Percentiles rank a stretch among this genome's conserved stretches.
Conservation (phyloP, 73 alveolate genomes). For the Uronychia setigera region DNA sequence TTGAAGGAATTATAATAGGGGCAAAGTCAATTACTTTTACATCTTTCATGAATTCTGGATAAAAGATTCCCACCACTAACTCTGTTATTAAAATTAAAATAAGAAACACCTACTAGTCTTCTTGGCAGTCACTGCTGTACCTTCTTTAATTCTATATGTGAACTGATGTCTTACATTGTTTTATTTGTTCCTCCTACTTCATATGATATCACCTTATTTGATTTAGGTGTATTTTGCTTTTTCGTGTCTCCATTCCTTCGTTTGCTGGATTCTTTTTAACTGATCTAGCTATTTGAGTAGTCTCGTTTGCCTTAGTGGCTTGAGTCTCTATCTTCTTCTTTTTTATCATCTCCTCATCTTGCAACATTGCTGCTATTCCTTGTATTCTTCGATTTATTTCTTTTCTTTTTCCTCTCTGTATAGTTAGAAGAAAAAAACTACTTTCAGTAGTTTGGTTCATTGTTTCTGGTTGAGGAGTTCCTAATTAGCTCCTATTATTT, state of each 20-base stretch:
- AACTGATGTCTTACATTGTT: not conserved
- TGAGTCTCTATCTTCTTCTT: not conserved
- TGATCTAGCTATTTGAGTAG: not conserved
- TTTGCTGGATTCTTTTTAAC: not conserved
- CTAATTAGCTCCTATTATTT: not conserved
- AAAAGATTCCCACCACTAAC: too few relatives aligned
- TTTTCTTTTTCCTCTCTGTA: slow-evolving; percentile 5
- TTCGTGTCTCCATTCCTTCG: not conserved
- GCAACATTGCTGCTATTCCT: not conserved
- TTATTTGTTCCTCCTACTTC: not conserved
- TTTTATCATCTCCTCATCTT: not conserved
- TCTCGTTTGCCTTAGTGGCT: not conserved
- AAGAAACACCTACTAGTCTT: too few relatives aligned
- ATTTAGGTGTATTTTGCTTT: too few relatives aligned
- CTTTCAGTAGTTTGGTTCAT: not conserved
- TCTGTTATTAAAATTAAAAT: too few relatives aligned
- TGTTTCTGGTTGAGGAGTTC: not conserved
- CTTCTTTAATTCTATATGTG: not conserved
- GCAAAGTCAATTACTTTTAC: too few relatives aligned
- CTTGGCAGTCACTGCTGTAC: not conserved
- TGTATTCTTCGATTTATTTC: slow-evolving; percentile 9
- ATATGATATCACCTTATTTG: not conserved
- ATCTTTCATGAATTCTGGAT: too few relatives aligned
- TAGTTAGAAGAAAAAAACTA: not conserved
- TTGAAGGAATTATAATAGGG: too few relatives aligned